These are phyloP conservation scores for Aaosphaeria arxii DNA, from an alignment of 2,329 filamentous ascomycete species.

Conservation along the genomic window DNA sequence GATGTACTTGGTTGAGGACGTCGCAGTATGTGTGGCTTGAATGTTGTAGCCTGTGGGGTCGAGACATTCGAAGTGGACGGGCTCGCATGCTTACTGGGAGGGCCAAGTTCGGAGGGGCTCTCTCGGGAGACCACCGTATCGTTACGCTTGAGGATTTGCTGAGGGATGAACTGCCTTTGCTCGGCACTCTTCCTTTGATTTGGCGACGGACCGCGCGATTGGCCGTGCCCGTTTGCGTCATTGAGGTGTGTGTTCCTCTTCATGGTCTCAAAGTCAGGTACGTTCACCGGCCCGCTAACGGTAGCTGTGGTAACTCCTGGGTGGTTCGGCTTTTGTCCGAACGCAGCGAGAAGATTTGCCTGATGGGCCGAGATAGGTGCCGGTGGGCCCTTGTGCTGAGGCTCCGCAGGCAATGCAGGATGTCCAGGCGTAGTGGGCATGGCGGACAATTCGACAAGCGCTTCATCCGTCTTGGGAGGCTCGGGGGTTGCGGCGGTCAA, in stretches of 20 bases:
- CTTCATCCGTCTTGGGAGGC: constrained; percentile 17
- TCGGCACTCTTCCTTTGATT: constrained; percentile 2
- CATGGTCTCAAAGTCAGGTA: constrained; percentile 39
- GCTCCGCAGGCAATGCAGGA: not conserved
- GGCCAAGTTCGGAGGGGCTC: constrained; percentile 4
- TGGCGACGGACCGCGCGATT: constrained; percentile 28
- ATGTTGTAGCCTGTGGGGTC: constrained; percentile 14
- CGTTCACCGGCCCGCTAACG: constrained; percentile 41
- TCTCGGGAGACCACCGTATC: constrained; percentile 6
- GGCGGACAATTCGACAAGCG: constrained; percentile 47
- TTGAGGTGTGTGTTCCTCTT: constrained; percentile 24
- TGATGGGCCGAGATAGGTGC: constrained; percentile 13
- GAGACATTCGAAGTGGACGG: constrained; percentile 7
- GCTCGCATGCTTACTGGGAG: constrained; percentile 1
- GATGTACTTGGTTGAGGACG: constrained; percentile 22
- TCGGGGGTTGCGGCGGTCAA: constrained; percentile 18
- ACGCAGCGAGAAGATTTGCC: constrained; percentile 15
- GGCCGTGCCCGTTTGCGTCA: constrained; percentile 12
- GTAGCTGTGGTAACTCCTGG: constrained; percentile 37
- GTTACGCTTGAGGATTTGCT: constrained; percentile 22
- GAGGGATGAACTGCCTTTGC: constrained; percentile 22
- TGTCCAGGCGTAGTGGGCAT: constrained; percentile 39
- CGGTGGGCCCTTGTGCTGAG: constrained; percentile 13
- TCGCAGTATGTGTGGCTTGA: constrained; percentile 36
- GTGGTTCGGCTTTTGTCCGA: constrained; percentile 15